Evolutionary conservation across 768 basidiomycete genomes (phyloP).

Genomic region (Russula olivacea): DNA sequence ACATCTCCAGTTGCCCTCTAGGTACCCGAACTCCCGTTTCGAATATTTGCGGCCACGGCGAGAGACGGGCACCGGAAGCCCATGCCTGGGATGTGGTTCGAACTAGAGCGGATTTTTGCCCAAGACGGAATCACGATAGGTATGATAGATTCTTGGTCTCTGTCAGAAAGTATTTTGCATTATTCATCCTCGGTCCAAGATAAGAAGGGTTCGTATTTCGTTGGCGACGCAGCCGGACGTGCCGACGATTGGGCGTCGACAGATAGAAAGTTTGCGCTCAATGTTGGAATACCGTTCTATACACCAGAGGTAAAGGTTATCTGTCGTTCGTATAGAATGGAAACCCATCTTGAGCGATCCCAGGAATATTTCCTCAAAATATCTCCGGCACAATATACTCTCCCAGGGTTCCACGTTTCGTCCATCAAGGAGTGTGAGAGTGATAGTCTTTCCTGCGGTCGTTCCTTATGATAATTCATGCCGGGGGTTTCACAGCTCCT

Average conservation of each 20-base stretch:
- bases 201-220: constrained; percentile 59
- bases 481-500: constrained; percentile 42
- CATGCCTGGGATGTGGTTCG: constrained; percentile 80
- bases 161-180: not conserved
- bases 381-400: constrained; percentile 38
- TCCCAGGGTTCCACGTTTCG: constrained; percentile 67
- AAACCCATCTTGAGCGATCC: not conserved
- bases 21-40: constrained; percentile 72
- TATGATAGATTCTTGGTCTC: constrained; percentile 26
- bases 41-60: constrained; percentile 68
- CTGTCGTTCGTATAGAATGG: not conserved
- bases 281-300: constrained; percentile 63
- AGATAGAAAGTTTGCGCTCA: constrained; percentile 82
- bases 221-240: constrained; percentile 89
- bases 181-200: constrained; percentile 42
- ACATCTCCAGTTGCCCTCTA: constrained; percentile 28
- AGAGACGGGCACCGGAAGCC: constrained; percentile 81
- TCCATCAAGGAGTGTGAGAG: constrained; percentile 32
- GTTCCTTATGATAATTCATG: constrained; percentile 36
- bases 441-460: not conserved
- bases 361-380: constrained; percentile 76
- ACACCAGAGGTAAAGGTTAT: constrained; percentile 69
- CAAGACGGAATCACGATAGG: constrained; percentile 60
- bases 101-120: constrained; percentile 56
- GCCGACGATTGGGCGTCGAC: constrained; percentile 69